These are phyloP conservation scores for Phoenix roebelenii DNA, from an alignment of 176 grass and related monocot species.

Conservation along the genomic window DNA sequence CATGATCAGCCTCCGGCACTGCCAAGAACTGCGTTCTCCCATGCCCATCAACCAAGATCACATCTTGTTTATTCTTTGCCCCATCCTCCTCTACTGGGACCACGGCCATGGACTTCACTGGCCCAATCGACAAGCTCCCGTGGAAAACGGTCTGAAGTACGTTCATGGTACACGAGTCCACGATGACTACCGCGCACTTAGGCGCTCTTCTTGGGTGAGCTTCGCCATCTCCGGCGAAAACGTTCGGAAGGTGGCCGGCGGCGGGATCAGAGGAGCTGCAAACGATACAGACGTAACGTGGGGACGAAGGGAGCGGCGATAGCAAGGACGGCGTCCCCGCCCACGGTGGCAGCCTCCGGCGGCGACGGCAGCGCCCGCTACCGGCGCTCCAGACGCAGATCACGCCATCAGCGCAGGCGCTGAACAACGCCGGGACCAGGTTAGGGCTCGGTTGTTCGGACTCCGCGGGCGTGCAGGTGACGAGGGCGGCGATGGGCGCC, in stretches of 20 bases:
- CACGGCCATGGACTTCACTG: conserved; percentile 29
- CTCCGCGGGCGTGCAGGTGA: conserved; percentile 25
- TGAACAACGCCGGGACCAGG: conserved; percentile 31
- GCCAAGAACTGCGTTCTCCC: conserved; percentile 39
- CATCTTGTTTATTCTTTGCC: conserved; percentile 14
- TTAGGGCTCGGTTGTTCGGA: not conserved
- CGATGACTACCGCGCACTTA: conserved; percentile 44
- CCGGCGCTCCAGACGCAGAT: conserved; percentile 57
- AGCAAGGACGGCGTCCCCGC: conserved; percentile 54
- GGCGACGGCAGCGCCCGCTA: conserved; percentile 51
- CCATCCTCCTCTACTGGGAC: conserved; percentile 7
- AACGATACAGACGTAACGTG: conserved; percentile 43
- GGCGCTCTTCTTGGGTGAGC: not conserved
- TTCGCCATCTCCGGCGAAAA: not conserved
- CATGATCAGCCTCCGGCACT: conserved; percentile 24
- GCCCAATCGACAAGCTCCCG: conserved; percentile 36
- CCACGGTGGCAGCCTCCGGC: conserved; percentile 73
- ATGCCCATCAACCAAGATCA: conserved; percentile 51
- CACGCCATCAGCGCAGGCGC: conserved; percentile 50
- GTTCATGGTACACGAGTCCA: conserved; percentile 55
- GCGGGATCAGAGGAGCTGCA: conserved; percentile 43
- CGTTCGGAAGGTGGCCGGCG: conserved; percentile 7
- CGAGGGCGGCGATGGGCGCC: conserved; percentile 32
- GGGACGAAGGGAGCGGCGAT: conserved; percentile 26
- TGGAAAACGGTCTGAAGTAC: conserved; percentile 66